These are phyloP conservation scores for Penicillium dipodomyicola DNA, from an alignment of 495 filamentous ascomycete genomes.

Conservation along the genomic window DNA sequence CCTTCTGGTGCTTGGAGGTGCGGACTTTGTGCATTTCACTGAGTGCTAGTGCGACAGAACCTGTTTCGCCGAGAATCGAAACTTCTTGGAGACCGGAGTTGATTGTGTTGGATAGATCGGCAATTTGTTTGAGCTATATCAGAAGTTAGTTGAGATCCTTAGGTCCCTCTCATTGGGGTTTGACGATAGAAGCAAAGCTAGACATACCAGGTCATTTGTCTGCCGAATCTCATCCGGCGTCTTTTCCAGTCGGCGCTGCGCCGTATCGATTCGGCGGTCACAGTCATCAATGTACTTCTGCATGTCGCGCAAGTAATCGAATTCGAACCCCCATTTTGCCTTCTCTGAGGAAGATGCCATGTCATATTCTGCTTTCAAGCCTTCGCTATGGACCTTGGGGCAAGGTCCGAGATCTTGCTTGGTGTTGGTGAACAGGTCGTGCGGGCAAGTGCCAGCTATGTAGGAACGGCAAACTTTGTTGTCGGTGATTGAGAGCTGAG, in stretches of 20 bases:
- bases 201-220: constrained; percentile 76
- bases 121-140: constrained; percentile 74
- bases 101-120: constrained; percentile 74
- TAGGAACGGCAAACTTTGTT: constrained; percentile 94
- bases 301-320: constrained; percentile 95
- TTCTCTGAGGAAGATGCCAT: constrained; percentile 62
- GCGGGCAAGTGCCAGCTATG: constrained; percentile 89
- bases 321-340: constrained; percentile 81
- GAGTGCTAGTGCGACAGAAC: constrained; percentile 73
- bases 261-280: constrained; percentile 86
- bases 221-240: constrained; percentile 96
- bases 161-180: not conserved
- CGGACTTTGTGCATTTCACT: constrained; percentile 83
- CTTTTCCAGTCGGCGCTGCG: constrained; percentile 90
- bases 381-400: constrained; percentile 84
- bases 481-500: constrained; percentile 85
- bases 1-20: constrained; percentile 76
- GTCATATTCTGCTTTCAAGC: constrained; percentile 85
- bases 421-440: constrained; percentile 99
- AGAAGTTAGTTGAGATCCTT: not conserved
- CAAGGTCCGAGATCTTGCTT: constrained; percentile 95
- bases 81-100: constrained; percentile 83
- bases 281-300: constrained; percentile 95
- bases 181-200: not conserved
- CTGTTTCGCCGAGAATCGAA: constrained; percentile 77